Percentiles rank a stretch among this genome's conserved stretches.
Conservation (phyloP, 148 eudicot genomes). For the Chenopodium album region DNA sequence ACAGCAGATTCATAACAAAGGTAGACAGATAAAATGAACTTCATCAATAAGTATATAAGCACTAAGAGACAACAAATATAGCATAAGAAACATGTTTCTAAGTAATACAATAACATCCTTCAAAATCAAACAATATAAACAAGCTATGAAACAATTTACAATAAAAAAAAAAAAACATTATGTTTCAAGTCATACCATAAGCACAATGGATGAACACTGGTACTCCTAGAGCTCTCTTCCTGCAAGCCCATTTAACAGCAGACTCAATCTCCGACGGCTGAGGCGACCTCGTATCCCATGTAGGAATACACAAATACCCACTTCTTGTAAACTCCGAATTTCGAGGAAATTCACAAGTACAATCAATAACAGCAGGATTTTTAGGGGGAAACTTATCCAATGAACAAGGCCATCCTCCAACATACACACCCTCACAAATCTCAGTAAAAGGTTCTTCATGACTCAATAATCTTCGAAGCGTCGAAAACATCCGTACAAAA, state of each 20-base stretch:
- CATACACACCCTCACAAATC: slow-evolving; percentile 69
- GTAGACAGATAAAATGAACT: too few relatives aligned
- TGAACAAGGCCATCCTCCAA: slow-evolving; percentile 89
- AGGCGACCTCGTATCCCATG: slow-evolving; percentile 87
- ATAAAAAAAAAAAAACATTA: background rate
- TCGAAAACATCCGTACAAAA: slow-evolving; percentile 63
- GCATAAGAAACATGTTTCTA: too few relatives aligned
- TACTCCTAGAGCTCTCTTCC: slow-evolving; percentile 63
- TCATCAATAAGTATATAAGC: too few relatives aligned
- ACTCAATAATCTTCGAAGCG: slow-evolving; percentile 46
- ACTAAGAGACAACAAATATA: too few relatives aligned
- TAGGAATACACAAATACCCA: slow-evolving; percentile 77
- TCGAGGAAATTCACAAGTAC: slow-evolving; percentile 86
- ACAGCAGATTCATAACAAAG: background rate
- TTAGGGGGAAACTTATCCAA: slow-evolving; percentile 62
- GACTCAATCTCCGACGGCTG: slow-evolving; percentile 66
- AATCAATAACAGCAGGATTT: slow-evolving; percentile 81
- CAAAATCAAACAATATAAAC: background rate
- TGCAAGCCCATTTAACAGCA: slow-evolving; percentile 82
- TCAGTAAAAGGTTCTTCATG: slow-evolving; percentile 69
- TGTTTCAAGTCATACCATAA: slow-evolving; percentile 56
- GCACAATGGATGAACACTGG: slow-evolving; percentile 88
- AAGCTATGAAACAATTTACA: background rate
- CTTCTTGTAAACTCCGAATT: slow-evolving; percentile 32
- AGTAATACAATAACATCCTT: too few relatives aligned